Percentiles rank a stretch among this genome's conserved stretches.
phyloP scores from a whole-genome alignment of 352 stramenopile genomes.

The Phytophthora citrophthora region DNA sequence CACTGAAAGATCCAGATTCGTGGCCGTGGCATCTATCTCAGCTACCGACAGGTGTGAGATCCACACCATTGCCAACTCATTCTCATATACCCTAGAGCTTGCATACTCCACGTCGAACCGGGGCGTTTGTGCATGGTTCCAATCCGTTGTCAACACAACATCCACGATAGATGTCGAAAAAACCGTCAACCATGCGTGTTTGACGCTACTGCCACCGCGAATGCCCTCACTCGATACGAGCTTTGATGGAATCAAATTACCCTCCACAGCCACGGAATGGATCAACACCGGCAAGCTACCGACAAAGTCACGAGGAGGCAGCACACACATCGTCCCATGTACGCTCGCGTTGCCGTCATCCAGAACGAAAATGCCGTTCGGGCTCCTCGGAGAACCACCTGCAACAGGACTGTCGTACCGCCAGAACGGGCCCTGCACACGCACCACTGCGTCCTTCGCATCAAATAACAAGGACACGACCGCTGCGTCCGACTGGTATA shows the following conservation, averaged over 20 bases:
- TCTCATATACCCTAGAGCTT: slow-evolving; percentile 30
- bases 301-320: slow-evolving; percentile 21
- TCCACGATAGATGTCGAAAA: slow-evolving; percentile 25
- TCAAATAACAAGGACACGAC: slow-evolving; percentile 5
- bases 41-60: slow-evolving; percentile 25
- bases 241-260: slow-evolving; percentile 23
- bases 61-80: slow-evolving; percentile 23
- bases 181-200: slow-evolving; percentile 24
- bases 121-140: slow-evolving; percentile 29
- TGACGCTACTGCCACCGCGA: neutral
- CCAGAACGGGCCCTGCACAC: slow-evolving; percentile 11
- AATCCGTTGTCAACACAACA: slow-evolving; percentile 8
- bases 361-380: slow-evolving; percentile 13
- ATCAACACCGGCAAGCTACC: slow-evolving; percentile 18
- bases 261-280: slow-evolving; percentile 17
- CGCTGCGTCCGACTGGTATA: neutral
- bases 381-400: neutral
- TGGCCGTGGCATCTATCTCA: slow-evolving; percentile 12
- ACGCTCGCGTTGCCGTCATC: slow-evolving; percentile 10
- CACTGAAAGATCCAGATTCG: slow-evolving; percentile 17
- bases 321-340: slow-evolving; percentile 12
- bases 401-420: neutral
- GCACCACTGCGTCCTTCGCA: neutral
- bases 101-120: slow-evolving; percentile 11
- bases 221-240: slow-evolving; percentile 5